Percentiles rank a stretch among this genome's conserved stretches.
Evolutionary conservation across 176 grass and related monocot species (phyloP).

Genomic region (Tuctoria greenei): DNA sequence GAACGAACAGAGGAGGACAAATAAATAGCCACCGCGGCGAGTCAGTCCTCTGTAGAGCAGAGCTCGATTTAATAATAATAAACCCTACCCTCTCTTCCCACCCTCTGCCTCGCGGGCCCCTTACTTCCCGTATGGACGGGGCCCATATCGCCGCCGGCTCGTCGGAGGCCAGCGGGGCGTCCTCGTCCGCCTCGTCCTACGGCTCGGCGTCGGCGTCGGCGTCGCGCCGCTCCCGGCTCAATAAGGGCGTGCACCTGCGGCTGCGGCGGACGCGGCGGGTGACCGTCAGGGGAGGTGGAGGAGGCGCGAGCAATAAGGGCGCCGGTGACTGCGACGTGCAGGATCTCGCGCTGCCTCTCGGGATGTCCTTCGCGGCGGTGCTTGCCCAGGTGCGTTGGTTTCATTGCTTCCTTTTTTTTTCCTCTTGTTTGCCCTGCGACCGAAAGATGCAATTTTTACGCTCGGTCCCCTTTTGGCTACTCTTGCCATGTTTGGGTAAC

Average conservation of each 20-base stretch:
- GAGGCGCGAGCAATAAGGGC: conserved; percentile 2
- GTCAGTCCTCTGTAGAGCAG: neutral
- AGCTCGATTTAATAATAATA: neutral
- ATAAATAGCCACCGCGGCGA: neutral
- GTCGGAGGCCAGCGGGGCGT: conserved; percentile 15
- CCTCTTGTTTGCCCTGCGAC: neutral
- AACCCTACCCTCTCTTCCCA: conserved; percentile 21
- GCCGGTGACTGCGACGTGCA: conserved; percentile 23
- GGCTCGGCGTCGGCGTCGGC: conserved; percentile 28
- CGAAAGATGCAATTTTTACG: conserved; percentile 34
- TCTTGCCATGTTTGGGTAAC: neutral
- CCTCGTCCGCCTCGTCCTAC: conserved; percentile 16
- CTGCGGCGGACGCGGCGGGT: conserved; percentile 8
- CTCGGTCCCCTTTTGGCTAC: too few species aligned
- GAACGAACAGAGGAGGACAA: too few species aligned
- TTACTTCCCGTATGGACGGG: conserved; percentile 41
- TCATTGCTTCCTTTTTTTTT: neutral
- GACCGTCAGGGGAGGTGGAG: neutral
- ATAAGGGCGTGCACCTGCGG: conserved; percentile 41
- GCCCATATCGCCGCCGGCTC: conserved; percentile 20
- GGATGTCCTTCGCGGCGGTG: conserved; percentile 79
- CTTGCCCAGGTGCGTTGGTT: conserved; percentile 45
- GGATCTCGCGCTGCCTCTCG: conserved; percentile 61
- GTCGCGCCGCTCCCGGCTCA: conserved; percentile 15
- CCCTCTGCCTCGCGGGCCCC: neutral